Evolutionary conservation across 805 yeast genomes (phyloP).

Genomic region (Saccharomycopsis synnaedendra): DNA sequence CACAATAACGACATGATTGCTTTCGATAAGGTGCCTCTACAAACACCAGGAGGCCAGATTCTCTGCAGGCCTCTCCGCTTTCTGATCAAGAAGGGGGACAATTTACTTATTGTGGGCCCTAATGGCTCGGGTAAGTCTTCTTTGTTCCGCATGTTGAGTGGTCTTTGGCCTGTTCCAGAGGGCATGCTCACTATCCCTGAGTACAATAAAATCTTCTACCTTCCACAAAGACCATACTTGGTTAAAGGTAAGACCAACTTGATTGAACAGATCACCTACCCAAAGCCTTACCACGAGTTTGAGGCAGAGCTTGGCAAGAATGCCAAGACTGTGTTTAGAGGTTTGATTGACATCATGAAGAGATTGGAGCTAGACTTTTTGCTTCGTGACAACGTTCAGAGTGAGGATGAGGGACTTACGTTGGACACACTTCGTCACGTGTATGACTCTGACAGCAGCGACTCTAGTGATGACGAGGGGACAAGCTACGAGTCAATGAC

Average conservation of each 20-base stretch:
- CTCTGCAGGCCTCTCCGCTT: constrained; percentile 58
- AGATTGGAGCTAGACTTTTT: constrained; percentile 51
- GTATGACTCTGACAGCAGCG: constrained; percentile 2
- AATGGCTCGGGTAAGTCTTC: constrained; percentile 96
- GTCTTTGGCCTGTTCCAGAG: constrained; percentile 75
- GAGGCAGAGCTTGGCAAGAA: constrained; percentile 22
- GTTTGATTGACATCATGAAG: constrained; percentile 40
- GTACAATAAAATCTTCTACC: constrained; percentile 49
- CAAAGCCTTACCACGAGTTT: constrained; percentile 56
- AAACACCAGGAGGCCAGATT: constrained; percentile 75
- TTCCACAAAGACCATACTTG: constrained; percentile 88
- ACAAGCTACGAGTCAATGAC: constrained; percentile 6
- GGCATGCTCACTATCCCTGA: constrained; percentile 55
- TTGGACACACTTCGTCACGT: constrained; percentile 10
- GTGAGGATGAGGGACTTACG: constrained; percentile 22
- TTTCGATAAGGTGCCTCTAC: constrained; percentile 66
- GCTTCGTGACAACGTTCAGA: constrained; percentile 28
- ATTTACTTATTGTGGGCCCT: constrained; percentile 85
- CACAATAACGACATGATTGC: constrained; percentile 51
- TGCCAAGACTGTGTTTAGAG: constrained; percentile 28
- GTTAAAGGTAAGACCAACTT: constrained; percentile 58
- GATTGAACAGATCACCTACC: constrained; percentile 83
- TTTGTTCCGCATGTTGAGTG: constrained; percentile 80
- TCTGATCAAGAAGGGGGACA: constrained; percentile 69
- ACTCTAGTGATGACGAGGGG: constrained; percentile 2